A percentile compares a stretch with the other conserved stretches of the same genome.
These are phyloP conservation scores for Lipomyces kockii DNA, from an alignment of 805 yeast genomes.

Conservation along the genomic window DNA sequence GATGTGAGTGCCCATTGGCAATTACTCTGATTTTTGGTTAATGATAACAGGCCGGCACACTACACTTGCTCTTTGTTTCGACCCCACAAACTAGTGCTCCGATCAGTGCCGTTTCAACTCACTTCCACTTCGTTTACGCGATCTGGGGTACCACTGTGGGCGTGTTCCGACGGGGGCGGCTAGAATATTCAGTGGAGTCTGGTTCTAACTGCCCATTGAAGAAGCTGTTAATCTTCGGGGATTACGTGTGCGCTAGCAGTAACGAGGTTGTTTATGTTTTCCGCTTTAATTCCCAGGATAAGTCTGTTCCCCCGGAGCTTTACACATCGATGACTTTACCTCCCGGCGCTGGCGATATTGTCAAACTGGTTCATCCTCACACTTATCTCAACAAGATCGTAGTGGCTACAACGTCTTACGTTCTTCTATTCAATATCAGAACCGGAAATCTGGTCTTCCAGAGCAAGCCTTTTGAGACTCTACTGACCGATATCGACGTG, in stretches of 20 bases:
- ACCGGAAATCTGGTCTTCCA: slow-evolving; percentile 73
- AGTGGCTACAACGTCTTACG: slow-evolving; percentile 49
- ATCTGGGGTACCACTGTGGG: slow-evolving; percentile 74
- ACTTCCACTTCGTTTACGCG: slow-evolving; percentile 82
- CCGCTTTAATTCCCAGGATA: slow-evolving; percentile 48
- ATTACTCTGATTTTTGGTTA: not conserved
- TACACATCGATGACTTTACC: slow-evolving; percentile 67
- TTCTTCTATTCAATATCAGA: slow-evolving; percentile 66
- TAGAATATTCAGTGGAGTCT: slow-evolving; percentile 51
- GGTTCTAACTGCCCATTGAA: slow-evolving; percentile 45
- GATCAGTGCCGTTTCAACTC: slow-evolving; percentile 75
- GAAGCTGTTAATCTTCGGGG: slow-evolving; percentile 73
- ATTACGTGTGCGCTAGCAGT: slow-evolving; percentile 66
- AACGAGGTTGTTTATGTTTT: slow-evolving; percentile 57
- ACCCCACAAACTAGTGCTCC: slow-evolving; percentile 71
- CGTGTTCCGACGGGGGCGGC: slow-evolving; percentile 78
- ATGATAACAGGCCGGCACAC: slow-evolving; percentile 56
- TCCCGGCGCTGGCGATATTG: slow-evolving; percentile 70
- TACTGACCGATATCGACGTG: slow-evolving; percentile 69
- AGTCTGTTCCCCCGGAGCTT: slow-evolving; percentile 54
- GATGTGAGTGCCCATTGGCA: slow-evolving; percentile 55
- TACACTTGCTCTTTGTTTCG: slow-evolving; percentile 85
- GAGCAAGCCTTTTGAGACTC: slow-evolving; percentile 52
- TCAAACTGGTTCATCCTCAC: slow-evolving; percentile 77
- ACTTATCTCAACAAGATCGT: slow-evolving; percentile 90